Percentiles rank a stretch among this genome's conserved stretches.
Evolutionary conservation across 371 early-diverging fungal species (phyloP).

Genomic region (Mortierella sp.): DNA sequence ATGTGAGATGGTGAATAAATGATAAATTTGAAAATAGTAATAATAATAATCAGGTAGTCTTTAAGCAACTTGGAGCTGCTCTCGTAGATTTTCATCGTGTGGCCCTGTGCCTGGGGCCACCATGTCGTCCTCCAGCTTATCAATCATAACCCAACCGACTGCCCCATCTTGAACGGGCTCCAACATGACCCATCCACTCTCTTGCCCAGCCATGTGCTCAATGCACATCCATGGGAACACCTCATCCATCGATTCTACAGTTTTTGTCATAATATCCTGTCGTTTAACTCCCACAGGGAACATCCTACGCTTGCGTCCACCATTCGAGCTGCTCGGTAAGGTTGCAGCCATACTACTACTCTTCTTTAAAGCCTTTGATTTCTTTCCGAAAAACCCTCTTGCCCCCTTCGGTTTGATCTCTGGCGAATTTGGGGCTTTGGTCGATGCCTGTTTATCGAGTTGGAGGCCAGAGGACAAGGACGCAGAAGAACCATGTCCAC

Average conservation of each 20-base stretch:
- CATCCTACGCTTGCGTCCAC: conserved; percentile 28
- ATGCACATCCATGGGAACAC: conserved; percentile 58
- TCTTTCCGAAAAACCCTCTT: conserved; percentile 39
- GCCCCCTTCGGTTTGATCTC: conserved; percentile 12
- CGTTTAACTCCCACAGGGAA: conserved; percentile 36
- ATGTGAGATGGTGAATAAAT: no score
- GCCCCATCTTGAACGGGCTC: conserved; percentile 54
- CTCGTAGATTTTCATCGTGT: background rate
- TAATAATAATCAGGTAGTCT: no score
- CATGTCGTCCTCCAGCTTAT: conserved; percentile 37
- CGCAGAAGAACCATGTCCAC: conserved; percentile 42
- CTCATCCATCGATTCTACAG: conserved; percentile 50
- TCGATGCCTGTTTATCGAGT: conserved; percentile 3
- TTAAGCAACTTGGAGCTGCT: conserved; percentile 1
- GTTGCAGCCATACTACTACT: background rate
- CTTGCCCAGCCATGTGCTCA: conserved; percentile 56
- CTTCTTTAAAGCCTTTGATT: conserved; percentile 27
- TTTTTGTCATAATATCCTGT: conserved; percentile 54
- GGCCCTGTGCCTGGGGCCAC: background rate
- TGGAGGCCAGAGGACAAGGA: conserved; percentile 19
- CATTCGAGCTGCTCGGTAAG: conserved; percentile 7
- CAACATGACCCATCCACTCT: conserved; percentile 53
- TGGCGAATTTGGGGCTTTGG: conserved; percentile 4
- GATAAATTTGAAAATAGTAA: no score
- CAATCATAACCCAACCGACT: conserved; percentile 50